Evolutionary conservation across 192 early-diverging fungal genomes (phyloP), one percentile per base, ranked within the genome.

Genomic region (Geranomyces variabilis): DNA sequence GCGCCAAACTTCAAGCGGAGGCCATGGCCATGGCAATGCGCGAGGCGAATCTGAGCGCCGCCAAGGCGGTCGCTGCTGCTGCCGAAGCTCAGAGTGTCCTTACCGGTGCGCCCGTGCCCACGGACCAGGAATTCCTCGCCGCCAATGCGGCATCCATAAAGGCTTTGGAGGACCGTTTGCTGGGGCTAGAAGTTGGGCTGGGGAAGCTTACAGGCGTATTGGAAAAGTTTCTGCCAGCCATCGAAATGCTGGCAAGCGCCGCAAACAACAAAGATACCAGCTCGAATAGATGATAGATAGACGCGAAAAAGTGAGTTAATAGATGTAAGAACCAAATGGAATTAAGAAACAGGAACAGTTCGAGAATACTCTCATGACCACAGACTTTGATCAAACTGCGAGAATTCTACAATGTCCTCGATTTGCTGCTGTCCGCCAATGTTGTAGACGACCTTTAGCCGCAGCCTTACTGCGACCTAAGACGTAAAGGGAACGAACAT

Each of bases 371-470:
- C 29, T 81, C 69, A 84, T 1, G 80, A 22, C 80, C 79, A 85
- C 46, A 85, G 66, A 10, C 67, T 68, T 36, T 74, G 14, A 45
- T 85, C 81, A 63, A 86, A 83, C 12, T 49, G 26, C 8, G 78
- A 65, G 75, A 86, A 83, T 26, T 86, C 84, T 22, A 83, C 81
- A 48, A 86, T 74, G 29, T 86, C 84, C 12, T 86, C 81, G 59
- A 75, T 63, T n/a, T 17, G 48, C n/a, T 70, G 68, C 43, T 58
- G 63, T 17, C 69, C 74, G 10, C 44, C 67, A 12, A 55, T 41
- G 14, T 33, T 60, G 66, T 76, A 86, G 15, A 55, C 22, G 14
- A 86, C 33, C 70, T 86, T 86, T 43, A 86, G 56, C 41, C 84
- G 70, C 22, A 86, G 63, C 31, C 80, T 75, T 36, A 86, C 69